Evolutionary conservation across 2,329 filamentous ascomycete genomes (phyloP), one percentile per base, ranked within the genome.

Genomic region (Amesomyces nigricolor): DNA sequence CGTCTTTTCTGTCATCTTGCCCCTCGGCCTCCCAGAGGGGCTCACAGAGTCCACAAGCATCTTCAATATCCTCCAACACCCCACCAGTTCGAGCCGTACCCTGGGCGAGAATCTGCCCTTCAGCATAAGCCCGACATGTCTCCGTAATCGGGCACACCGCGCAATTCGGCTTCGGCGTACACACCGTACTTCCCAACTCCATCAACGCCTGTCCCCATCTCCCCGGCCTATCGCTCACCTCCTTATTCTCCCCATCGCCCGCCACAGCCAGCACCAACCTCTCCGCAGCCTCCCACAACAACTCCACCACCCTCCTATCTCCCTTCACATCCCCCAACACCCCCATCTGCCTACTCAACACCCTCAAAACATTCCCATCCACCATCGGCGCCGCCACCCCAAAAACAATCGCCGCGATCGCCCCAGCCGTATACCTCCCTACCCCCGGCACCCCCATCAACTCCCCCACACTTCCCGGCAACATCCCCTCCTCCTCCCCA

Each of bases 201-300:
- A 86, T 86, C 26, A 86, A 67, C 0, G 79, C 82, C 64, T 86
- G 82, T 0, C 83, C 83, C 82, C 82, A 85, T 57, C 76, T 68
- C 0, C 82, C 82, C 0, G 82, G 81, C 19, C 77, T 67, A 51
- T 79, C 74, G 52, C 76, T 83, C 13, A 65, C 59, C 4, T 13
- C 44, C 32, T 22, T 8, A 0, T 60, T 61, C 8, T 58, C 61
- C 0, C 61, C 62, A 51, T 78, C 77, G 5, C 59, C 58, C 0
- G 79, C 77, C 1, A 81, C 75, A 2, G 73, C 71, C 49, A 77
- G 77, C 47, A 80, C 80, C 10, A 86, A 69, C 2, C 73, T 73
- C 56, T 78, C 78, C 0, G 82, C 82, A 0, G 78, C 79, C 5
- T 75, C 76, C 82, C 82, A 86, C 1, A 85, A 64, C 13, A 77